Evolutionary conservation across 1,284 basidiomycete species (phyloP), one percentile per base, ranked within the genome.

Genomic region (Schizopora paradoxa): DNA sequence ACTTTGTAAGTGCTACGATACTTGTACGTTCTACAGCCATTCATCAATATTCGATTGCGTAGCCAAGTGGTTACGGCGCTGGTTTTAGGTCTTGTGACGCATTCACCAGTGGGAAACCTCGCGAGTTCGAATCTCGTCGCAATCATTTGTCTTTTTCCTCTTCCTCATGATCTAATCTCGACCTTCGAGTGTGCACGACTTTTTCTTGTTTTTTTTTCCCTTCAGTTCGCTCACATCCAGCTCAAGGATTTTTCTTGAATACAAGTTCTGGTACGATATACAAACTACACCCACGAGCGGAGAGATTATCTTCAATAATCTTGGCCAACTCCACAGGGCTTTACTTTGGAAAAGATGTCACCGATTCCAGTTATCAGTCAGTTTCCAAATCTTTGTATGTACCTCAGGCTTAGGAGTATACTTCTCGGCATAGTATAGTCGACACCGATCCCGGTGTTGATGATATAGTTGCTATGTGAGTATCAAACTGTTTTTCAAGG

Each of bases 361-460:
- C 37, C 48, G 4, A 49, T 29, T 18, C 48, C 48, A n/a, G 48
- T 49, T n/a, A 49, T 49, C 41, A 49, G 48, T 49, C 8, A 23
- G 48, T 19, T 14, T n/a, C n/a, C n/a, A n/a, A n/a, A n/a, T n/a
- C 10, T 13, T 31, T 23, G 6, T 28, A 19, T 14, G 27, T 18
- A 4, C n/a, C 21, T 7, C 16, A 10, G n/a, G 29, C 22, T 14
- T 42, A 22, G 1, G 5, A 22, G 16, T 33, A 23, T 47, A 13
- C 28, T 34, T 13, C 5, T 10, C 8, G 19, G 33, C 28, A 28
- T 25, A 11, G n/a, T 23, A n/a, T n/a, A 87, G 85, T 88, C 57
- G 86, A 88, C 54, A 85, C 84, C 18, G 85, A 88, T 61, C 86
- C 86, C n/a, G 94, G 94, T 37, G 89, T 96, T 2, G 94, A 98